Evolutionary conservation across 768 basidiomycete genomes (phyloP).

Genomic region (Serpula lacrymans): DNA sequence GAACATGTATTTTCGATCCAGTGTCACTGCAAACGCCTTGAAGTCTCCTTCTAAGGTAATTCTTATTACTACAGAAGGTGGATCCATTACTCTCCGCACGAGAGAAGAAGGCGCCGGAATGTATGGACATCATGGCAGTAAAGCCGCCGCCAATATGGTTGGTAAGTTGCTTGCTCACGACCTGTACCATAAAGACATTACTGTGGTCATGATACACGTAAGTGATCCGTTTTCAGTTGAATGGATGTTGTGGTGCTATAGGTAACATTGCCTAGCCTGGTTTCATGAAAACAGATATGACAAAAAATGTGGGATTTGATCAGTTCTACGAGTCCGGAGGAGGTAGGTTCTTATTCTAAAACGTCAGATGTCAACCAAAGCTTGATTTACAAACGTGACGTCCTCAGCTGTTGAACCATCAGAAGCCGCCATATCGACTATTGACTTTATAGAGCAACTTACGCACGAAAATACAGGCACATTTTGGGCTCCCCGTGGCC

Average conservation of each 20-base stretch:
- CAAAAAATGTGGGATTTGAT: slow-evolving; percentile 42
- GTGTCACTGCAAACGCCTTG: slow-evolving; percentile 20
- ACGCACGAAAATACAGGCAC: slow-evolving; percentile 35
- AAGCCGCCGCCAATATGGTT: slow-evolving; percentile 48
- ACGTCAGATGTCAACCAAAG: too few relatives aligned
- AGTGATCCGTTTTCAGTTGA: slow-evolving; percentile 12
- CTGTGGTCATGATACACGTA: slow-evolving; percentile 43
- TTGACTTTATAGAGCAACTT: slow-evolving; percentile 35
- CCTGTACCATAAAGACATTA: slow-evolving; percentile 34
- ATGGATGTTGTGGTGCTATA: neutral
- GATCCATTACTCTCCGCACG: slow-evolving; percentile 40
- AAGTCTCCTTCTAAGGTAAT: slow-evolving; percentile 34
- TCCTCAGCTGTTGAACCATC: slow-evolving; percentile 40
- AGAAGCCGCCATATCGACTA: slow-evolving; percentile 35
- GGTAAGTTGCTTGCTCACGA: slow-evolving; percentile 40
- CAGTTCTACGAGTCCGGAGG: slow-evolving; percentile 42
- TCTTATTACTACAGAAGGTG: slow-evolving; percentile 45
- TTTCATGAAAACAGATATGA: slow-evolving; percentile 47
- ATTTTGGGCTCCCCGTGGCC: slow-evolving; percentile 45
- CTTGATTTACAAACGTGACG: neutral
- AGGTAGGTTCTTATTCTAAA: slow-evolving; percentile 33
- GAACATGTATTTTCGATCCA: slow-evolving; percentile 1
- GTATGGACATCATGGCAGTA: slow-evolving; percentile 47
- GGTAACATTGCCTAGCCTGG: slow-evolving; percentile 33
- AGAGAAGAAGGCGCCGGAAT: slow-evolving; percentile 45